phyloP scores from a whole-genome alignment of 352 stramenopile genomes.

The Phytophthora fragariaefolia region DNA sequence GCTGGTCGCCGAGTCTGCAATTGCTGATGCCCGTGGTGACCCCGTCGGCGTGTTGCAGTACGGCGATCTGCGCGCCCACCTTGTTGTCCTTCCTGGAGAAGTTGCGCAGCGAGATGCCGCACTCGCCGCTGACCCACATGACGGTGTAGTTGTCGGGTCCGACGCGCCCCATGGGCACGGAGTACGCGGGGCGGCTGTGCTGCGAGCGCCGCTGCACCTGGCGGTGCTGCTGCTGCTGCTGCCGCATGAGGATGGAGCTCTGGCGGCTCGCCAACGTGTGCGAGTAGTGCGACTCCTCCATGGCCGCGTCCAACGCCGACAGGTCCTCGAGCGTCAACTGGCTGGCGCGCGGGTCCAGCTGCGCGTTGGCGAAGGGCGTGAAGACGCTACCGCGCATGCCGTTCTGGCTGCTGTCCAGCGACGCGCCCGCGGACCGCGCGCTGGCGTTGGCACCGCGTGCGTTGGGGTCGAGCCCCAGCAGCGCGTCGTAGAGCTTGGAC shows the following conservation, averaged over 20 bases:
- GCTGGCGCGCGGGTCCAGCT: constrained; percentile 38
- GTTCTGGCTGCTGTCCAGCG: constrained; percentile 24
- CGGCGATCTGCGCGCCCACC: constrained; percentile 79
- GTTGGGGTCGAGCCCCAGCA: constrained; percentile 21
- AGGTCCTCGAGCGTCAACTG: constrained; percentile 38
- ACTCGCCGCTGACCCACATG: constrained; percentile 85
- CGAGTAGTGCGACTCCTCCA: constrained; percentile 29
- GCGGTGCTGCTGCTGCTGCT: constrained; percentile 32
- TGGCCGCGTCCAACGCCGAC: constrained; percentile 20
- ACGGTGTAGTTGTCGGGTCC: constrained; percentile 60
- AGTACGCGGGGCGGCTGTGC: constrained; percentile 11
- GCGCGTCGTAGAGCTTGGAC: constrained; percentile 74
- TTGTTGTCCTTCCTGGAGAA: constrained; percentile 70
- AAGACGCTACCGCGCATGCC: constrained; percentile 49
- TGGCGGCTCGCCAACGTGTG: constrained; percentile 44
- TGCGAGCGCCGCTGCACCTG: constrained; percentile 16
- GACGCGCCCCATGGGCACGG: constrained; percentile 10
- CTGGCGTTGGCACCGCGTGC: neutral
- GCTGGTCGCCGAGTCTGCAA: constrained; percentile 75
- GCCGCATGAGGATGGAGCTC: constrained; percentile 34
- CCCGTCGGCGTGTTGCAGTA: constrained; percentile 79
- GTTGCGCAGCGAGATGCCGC: constrained; percentile 85
- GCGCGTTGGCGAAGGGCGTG: constrained; percentile 45
- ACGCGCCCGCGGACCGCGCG: neutral
- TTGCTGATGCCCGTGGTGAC: constrained; percentile 83